phyloP scores from a whole-genome alignment of 75 land plant genomes.

The Pinus albicaulis region DNA sequence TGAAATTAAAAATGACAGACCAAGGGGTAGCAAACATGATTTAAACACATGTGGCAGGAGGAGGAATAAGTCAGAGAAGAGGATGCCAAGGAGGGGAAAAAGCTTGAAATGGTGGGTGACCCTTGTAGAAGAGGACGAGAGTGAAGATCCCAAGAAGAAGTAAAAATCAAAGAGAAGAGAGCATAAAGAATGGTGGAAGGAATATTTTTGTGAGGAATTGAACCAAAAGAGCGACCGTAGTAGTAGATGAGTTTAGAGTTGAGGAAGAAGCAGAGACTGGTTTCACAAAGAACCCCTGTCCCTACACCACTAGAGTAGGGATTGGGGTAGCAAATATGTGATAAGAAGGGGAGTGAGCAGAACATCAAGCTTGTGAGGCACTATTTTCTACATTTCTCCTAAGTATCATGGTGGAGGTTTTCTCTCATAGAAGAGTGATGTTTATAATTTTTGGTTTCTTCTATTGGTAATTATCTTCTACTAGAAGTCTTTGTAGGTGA shows the following conservation, averaged over 20 bases:
- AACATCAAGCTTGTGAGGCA: conserved; percentile 94
- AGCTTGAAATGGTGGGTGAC: no score
- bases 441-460: conserved; percentile 88
- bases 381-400: conserved; percentile 91
- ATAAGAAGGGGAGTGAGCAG: conserved; percentile 36
- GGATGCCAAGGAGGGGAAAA: no score
- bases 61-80: no score
- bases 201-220: conserved; percentile 76
- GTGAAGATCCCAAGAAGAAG: conserved; percentile 18
- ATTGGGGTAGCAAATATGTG: conserved; percentile 25
- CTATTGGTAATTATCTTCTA: conserved; percentile 81
- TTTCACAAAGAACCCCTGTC: conserved; percentile 40
- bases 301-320: conserved; percentile 22
- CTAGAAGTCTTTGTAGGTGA: conserved; percentile 82
- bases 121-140: no score
- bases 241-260: conserved; percentile 17
- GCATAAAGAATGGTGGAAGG: conserved; percentile 90
- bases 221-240: conserved; percentile 45
- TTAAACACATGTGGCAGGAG: no score
- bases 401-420: conserved; percentile 64
- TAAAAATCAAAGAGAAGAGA: conserved; percentile 38
- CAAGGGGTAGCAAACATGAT: no score
- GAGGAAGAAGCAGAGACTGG: conserved; percentile 45
- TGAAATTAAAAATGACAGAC: no score
- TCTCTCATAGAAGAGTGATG: conserved; percentile 84